Evolutionary conservation across 2,329 filamentous ascomycete species (phyloP).

Genomic region (Pseudogymnoascus sp.): DNA sequence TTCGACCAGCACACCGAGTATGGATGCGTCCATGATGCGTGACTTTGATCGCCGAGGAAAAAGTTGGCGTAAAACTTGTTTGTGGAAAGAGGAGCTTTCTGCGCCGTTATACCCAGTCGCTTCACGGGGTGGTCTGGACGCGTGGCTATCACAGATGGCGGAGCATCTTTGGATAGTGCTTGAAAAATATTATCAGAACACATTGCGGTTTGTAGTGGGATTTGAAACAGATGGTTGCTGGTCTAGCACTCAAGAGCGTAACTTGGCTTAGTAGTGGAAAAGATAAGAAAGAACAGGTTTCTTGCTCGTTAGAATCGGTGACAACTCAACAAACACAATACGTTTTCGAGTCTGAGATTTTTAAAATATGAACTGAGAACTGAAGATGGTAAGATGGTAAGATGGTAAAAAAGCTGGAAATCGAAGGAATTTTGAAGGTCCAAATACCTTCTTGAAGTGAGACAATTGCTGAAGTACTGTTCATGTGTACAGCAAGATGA

Average conservation of each 20-base stretch:
- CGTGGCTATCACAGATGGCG: conserved; percentile 39
- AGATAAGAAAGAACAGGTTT: conserved; percentile 3
- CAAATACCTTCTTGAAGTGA: background rate
- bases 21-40: conserved; percentile 66
- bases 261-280: background rate
- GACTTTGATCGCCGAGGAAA: conserved; percentile 64
- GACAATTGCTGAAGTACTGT: background rate
- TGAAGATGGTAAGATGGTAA: background rate
- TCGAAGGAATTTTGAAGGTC: conserved; percentile 1
- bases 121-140: conserved; percentile 51
- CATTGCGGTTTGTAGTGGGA: conserved; percentile 8
- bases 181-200: conserved; percentile 44
- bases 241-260: conserved; percentile 9
- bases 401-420: background rate
- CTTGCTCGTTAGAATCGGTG: background rate
- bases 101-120: conserved; percentile 39
- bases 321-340: background rate
- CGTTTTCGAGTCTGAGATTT: background rate
- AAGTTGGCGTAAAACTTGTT: conserved; percentile 82
- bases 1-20: conserved; percentile 63
- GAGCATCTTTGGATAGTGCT: conserved; percentile 46
- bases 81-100: conserved; percentile 49
- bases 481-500: background rate
- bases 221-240: background rate
- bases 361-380: conserved; percentile 5